Evolutionary conservation across 2,329 filamentous ascomycete genomes (phyloP).

Genomic region (Nannizzia gypsea): DNA sequence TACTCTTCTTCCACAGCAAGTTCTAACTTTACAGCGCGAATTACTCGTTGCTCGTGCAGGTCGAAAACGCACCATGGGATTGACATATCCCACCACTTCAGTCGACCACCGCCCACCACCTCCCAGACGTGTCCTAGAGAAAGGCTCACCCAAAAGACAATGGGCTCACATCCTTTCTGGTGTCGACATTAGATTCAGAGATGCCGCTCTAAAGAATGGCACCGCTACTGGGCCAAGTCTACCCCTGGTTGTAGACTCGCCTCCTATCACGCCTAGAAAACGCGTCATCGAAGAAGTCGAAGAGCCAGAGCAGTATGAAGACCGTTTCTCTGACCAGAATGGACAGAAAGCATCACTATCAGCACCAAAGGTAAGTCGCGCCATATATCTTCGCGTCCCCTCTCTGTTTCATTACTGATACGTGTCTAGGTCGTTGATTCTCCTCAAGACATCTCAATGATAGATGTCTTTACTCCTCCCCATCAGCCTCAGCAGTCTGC

Average conservation of each 20-base stretch:
- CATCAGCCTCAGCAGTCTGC: too few species aligned
- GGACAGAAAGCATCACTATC: neutral
- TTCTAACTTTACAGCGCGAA: conserved; percentile 4
- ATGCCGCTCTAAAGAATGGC: neutral
- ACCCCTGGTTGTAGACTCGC: neutral
- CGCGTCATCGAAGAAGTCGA: conserved; percentile 8
- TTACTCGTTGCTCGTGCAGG: neutral
- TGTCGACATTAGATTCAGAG: neutral
- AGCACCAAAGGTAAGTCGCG: neutral
- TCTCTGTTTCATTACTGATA: neutral
- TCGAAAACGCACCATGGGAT: neutral
- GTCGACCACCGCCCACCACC: neutral
- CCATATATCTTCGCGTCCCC: neutral
- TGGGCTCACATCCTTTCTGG: neutral
- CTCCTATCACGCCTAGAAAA: conserved; percentile 5
- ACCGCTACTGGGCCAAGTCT: neutral
- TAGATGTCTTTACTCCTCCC: conserved; percentile 2
- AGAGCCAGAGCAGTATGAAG: conserved; percentile 1
- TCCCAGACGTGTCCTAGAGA: neutral
- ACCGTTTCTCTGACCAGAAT: neutral
- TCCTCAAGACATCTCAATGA: neutral
- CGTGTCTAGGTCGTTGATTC: neutral
- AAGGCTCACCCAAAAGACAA: neutral
- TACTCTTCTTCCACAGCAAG: neutral
- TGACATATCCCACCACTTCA: neutral